These are phyloP conservation scores for Ustanciosporium gigantosporum DNA, from an alignment of 1,284 basidiomycete species.

Conservation along the genomic window DNA sequence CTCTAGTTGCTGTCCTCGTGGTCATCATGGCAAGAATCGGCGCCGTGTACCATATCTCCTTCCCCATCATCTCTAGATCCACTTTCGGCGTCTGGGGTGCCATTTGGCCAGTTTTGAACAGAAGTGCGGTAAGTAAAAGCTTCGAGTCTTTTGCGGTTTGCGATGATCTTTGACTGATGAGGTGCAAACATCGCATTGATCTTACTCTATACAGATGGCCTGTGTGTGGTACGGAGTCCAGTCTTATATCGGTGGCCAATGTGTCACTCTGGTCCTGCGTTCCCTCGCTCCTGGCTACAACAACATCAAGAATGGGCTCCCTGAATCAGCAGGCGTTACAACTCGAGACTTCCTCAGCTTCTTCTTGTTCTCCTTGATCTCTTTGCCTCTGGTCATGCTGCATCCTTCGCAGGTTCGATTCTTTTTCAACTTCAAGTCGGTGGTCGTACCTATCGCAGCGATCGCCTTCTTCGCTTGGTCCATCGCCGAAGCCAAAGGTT, in stretches of 20 bases:
- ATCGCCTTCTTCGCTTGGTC: constrained; percentile 80
- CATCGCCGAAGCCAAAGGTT: constrained; percentile 72
- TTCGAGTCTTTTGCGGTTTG: no score
- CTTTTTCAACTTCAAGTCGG: constrained; percentile 78
- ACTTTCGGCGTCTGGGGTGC: constrained; percentile 78
- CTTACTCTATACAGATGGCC: no score
- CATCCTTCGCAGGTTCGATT: constrained; percentile 79
- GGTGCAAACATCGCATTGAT: no score
- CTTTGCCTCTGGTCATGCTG: constrained; percentile 77
- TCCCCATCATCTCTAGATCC: constrained; percentile 75
- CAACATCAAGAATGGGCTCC: constrained; percentile 72
- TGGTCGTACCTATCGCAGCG: constrained; percentile 65
- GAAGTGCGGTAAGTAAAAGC: constrained; percentile 57
- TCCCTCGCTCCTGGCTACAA: constrained; percentile 68
- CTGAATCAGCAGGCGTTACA: constrained; percentile 72
- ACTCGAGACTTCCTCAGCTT: constrained; percentile 77
- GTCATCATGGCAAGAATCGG: constrained; percentile 79
- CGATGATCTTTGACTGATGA: no score
- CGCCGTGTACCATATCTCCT: constrained; percentile 67
- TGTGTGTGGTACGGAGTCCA: constrained; percentile 65
- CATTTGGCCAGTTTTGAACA: constrained; percentile 76
- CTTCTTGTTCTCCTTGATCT: constrained; percentile 83
- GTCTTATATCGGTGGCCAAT: constrained; percentile 70
- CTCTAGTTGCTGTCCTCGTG: constrained; percentile 73
- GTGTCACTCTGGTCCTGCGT: constrained; percentile 73